phyloP scores from a whole-genome alignment of 495 filamentous ascomycete genomes.

The Penicillium steckii region DNA sequence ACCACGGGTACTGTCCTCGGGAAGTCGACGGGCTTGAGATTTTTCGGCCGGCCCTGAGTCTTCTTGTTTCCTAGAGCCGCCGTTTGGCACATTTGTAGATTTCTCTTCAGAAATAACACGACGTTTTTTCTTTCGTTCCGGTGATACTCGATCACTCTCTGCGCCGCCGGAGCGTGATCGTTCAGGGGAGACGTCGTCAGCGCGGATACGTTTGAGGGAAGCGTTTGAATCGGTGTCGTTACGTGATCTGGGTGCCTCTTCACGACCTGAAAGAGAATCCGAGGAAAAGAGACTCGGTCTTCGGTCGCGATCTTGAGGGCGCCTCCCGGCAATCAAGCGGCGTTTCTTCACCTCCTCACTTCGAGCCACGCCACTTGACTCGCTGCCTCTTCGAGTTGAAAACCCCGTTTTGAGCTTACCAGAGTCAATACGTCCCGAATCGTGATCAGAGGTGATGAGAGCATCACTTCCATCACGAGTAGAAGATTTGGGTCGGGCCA shows the following conservation, averaged over 20 bases:
- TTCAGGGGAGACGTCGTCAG: conserved; percentile 69
- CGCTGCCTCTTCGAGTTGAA: conserved; percentile 33
- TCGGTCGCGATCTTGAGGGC: conserved; percentile 40
- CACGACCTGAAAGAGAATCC: conserved; percentile 42
- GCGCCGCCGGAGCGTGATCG: conserved; percentile 53
- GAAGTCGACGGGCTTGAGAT: conserved; percentile 22
- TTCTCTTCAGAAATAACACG: conserved; percentile 47
- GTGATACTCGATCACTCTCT: conserved; percentile 35
- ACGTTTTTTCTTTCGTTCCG: conserved; percentile 50
- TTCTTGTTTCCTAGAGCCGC: conserved; percentile 30
- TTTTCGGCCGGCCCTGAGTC: conserved; percentile 21
- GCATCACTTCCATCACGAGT: conserved; percentile 20
- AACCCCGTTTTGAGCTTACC: conserved; percentile 23
- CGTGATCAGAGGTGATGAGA: conserved; percentile 30
- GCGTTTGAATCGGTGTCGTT: conserved; percentile 30
- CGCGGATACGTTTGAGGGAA: conserved; percentile 60
- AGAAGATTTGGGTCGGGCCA: conserved; percentile 22
- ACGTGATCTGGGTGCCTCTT: conserved; percentile 37
- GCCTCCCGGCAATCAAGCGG: conserved; percentile 44
- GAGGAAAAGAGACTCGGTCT: conserved; percentile 40
- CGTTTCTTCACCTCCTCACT: conserved; percentile 41
- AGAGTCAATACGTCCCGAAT: conserved; percentile 22
- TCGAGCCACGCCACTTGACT: conserved; percentile 28
- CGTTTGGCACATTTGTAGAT: conserved; percentile 31
- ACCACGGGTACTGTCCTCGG: conserved; percentile 16